Evolutionary conservation across 768 basidiomycete genomes (phyloP).

Genomic region (Neoboletus subvelutipes): DNA sequence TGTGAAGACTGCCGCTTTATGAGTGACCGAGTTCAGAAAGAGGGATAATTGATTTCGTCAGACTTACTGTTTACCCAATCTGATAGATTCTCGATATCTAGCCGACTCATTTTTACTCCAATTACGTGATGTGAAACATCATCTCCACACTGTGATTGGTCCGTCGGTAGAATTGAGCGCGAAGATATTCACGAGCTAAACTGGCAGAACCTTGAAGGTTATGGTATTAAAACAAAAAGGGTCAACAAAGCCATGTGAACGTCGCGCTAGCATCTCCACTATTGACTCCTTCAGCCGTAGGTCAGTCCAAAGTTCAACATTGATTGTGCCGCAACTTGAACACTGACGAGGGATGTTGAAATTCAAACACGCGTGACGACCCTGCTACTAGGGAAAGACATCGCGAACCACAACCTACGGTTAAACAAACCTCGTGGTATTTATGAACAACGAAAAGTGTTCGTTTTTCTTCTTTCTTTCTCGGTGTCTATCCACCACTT

Average conservation of each 20-base stretch:
- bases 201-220: slow-evolving; percentile 17
- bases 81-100: slow-evolving; percentile 24
- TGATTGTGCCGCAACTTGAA: not conserved
- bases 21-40: slow-evolving; percentile 16
- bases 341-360: not conserved
- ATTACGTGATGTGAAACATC: slow-evolving; percentile 27
- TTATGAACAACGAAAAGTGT: slow-evolving; percentile 15
- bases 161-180: slow-evolving; percentile 8
- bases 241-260: slow-evolving; percentile 11
- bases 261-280: not conserved
- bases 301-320: slow-evolving; percentile 9
- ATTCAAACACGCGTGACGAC: slow-evolving; percentile 8
- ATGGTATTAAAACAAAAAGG: slow-evolving; percentile 16
- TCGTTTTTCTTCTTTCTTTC: slow-evolving; percentile 11
- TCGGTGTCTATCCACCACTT: slow-evolving; percentile 8
- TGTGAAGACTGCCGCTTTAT: slow-evolving; percentile 23
- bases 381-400: slow-evolving; percentile 6
- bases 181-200: slow-evolving; percentile 1
- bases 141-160: slow-evolving; percentile 19
- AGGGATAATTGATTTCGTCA: slow-evolving; percentile 15
- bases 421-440: slow-evolving; percentile 9
- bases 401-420: slow-evolving; percentile 1
- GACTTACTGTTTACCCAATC: slow-evolving; percentile 11
- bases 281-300: slow-evolving; percentile 1
- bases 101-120: slow-evolving; percentile 24